These are phyloP conservation scores for Astraeus odoratus DNA, from an alignment of 768 basidiomycete genomes.

Conservation along the genomic window DNA sequence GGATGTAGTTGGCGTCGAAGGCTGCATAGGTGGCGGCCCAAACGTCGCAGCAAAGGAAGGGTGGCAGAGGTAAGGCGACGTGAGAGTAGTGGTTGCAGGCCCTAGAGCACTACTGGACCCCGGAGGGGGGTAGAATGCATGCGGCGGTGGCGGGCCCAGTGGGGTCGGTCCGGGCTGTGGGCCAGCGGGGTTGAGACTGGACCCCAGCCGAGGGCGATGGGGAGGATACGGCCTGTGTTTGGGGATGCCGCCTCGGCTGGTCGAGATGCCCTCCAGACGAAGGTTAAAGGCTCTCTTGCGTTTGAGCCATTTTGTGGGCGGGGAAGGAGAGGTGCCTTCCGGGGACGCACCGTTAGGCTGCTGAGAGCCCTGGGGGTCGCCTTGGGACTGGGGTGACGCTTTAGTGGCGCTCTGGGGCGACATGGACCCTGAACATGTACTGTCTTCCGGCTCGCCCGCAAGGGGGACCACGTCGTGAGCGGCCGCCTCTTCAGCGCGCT, in stretches of 20 bases:
- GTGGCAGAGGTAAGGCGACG: conserved; percentile 26
- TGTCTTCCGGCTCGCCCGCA: conserved; percentile 11
- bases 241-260: conserved; percentile 19
- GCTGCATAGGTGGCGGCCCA: conserved; percentile 8
- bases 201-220: conserved; percentile 25
- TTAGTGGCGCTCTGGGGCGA: conserved; percentile 2
- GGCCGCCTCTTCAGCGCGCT: conserved; percentile 6
- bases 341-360: conserved; percentile 20
- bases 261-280: conserved; percentile 37
- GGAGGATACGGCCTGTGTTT: conserved; percentile 18
- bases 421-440: conserved; percentile 11
- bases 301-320: conserved; percentile 39
- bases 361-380: conserved; percentile 12
- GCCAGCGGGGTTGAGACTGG: conserved; percentile 23
- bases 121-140: conserved; percentile 24
- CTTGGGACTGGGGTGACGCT: conserved; percentile 6
- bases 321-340: conserved; percentile 24
- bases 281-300: conserved; percentile 57
- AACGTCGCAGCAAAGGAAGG: conserved; percentile 21
- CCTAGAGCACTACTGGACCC: conserved; percentile 12
- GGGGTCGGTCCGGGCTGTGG: conserved; percentile 18
- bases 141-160: conserved; percentile 12
- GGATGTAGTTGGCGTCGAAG: neutral
- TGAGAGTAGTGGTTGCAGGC: conserved; percentile 22
- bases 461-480: conserved; percentile 3